Evolutionary conservation across 805 yeast species (phyloP).

Genomic region (Komagataella pastoris): DNA sequence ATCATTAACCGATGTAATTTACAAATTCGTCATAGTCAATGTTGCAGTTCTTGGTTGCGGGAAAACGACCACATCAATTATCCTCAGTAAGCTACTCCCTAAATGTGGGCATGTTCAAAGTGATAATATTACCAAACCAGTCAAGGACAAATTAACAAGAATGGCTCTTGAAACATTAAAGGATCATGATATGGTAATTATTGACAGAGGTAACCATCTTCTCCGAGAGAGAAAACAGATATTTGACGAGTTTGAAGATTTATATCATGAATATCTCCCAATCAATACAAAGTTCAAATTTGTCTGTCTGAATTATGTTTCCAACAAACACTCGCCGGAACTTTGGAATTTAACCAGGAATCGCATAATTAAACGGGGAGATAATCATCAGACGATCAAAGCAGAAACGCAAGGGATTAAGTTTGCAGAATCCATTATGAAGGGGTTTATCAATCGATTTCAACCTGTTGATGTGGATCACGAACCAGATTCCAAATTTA

Average conservation of each 20-base stretch:
- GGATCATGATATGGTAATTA: conserved; percentile 37
- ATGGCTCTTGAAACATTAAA: conserved; percentile 27
- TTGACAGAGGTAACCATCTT: conserved; percentile 79
- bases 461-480: conserved; percentile 35
- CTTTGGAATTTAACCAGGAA: conserved; percentile 39
- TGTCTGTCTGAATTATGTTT: conserved; percentile 58
- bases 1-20: conserved; percentile 19
- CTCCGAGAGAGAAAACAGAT: conserved; percentile 55
- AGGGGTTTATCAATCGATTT: conserved; percentile 58
- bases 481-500: conserved; percentile 58
- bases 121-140: conserved; percentile 47
- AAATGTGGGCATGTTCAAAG: conserved; percentile 70
- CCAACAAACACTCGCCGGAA: conserved; percentile 12
- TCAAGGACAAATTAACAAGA: conserved; percentile 35
- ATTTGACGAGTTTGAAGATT: conserved; percentile 32
- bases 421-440: conserved; percentile 50
- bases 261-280: conserved; percentile 14
- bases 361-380: conserved; percentile 62
- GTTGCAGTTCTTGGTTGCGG: conserved; percentile 93
- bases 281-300: conserved; percentile 31
- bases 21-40: conserved; percentile 60
- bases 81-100: conserved; percentile 41
- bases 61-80: conserved; percentile 69
- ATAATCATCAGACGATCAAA: conserved; percentile 78
- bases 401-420: conserved; percentile 28